These are phyloP conservation scores for Priceomyces castillae DNA, from an alignment of 805 yeast genomes.

Conservation along the genomic window DNA sequence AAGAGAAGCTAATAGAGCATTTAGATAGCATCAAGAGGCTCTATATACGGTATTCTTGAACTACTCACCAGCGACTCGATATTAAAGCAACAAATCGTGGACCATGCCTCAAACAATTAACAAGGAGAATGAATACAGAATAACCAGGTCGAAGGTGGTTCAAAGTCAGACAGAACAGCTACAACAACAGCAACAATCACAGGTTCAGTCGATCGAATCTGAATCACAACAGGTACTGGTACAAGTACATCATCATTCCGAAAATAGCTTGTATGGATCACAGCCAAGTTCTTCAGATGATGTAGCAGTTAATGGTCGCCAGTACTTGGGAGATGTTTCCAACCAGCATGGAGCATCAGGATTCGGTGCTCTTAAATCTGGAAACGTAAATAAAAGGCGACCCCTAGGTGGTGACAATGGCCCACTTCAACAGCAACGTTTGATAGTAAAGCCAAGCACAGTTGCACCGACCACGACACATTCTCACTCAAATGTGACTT, in stretches of 20 bases:
- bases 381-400: constrained; percentile 18
- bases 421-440: constrained; percentile 25
- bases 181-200: background rate
- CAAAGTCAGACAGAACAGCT: constrained; percentile 5
- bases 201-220: background rate
- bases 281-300: constrained; percentile 7
- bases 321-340: constrained; percentile 38
- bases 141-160: constrained; percentile 29
- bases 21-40: background rate
- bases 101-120: constrained; percentile 19
- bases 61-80: background rate
- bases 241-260: constrained; percentile 1
- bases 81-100: background rate
- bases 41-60: background rate
- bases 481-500: constrained; percentile 2
- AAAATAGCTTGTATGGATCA: background rate
- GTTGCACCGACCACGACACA: background rate
- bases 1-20: background rate
- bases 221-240: constrained; percentile 3
- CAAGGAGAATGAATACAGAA: constrained; percentile 41
- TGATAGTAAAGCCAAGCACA: constrained; percentile 5
- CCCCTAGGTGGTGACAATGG: constrained; percentile 36
- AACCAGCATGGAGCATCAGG: constrained; percentile 26
- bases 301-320: constrained; percentile 17
- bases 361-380: background rate